Evolutionary conservation across 495 filamentous ascomycete genomes (phyloP).

Genomic region (Jackrogersella minutella): DNA sequence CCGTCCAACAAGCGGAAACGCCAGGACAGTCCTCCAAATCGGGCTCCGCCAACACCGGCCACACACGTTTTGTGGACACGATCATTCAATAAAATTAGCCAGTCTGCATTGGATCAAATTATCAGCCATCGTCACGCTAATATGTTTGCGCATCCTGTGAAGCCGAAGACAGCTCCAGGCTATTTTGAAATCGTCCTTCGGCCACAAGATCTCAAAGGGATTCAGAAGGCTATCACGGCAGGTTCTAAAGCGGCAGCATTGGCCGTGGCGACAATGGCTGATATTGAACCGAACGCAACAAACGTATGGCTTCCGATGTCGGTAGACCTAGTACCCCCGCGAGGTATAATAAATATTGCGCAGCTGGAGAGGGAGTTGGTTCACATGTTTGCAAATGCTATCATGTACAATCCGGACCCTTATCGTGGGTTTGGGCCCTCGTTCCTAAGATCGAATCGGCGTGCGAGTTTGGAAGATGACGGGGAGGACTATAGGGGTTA

Average conservation of each 20-base stretch:
- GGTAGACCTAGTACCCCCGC: slow-evolving; percentile 81
- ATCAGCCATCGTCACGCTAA: slow-evolving; percentile 85
- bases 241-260: slow-evolving; percentile 78
- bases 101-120: slow-evolving; percentile 85
- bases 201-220: slow-evolving; percentile 88
- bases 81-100: slow-evolving; percentile 78
- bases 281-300: slow-evolving; percentile 55
- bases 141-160: slow-evolving; percentile 83
- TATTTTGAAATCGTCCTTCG: slow-evolving; percentile 87
- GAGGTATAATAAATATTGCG: slow-evolving; percentile 90
- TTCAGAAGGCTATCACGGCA: slow-evolving; percentile 77
- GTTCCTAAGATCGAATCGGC: slow-evolving; percentile 54
- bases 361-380: slow-evolving; percentile 96
- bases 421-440: slow-evolving; percentile 70
- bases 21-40: slow-evolving; percentile 51
- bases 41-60: slow-evolving; percentile 54
- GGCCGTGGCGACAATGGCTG: slow-evolving; percentile 61
- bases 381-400: slow-evolving; percentile 95
- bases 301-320: slow-evolving; percentile 71
- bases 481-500: slow-evolving; percentile 58
- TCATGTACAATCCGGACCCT: slow-evolving; percentile 93
- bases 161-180: slow-evolving; percentile 83
- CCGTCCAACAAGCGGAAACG: slow-evolving; percentile 55
- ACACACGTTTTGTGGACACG: slow-evolving; percentile 74
- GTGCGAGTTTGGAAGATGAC: slow-evolving; percentile 42